These are phyloP conservation scores for Rosa persica DNA, from an alignment of 306 rosid species.

Conservation along the genomic window DNA sequence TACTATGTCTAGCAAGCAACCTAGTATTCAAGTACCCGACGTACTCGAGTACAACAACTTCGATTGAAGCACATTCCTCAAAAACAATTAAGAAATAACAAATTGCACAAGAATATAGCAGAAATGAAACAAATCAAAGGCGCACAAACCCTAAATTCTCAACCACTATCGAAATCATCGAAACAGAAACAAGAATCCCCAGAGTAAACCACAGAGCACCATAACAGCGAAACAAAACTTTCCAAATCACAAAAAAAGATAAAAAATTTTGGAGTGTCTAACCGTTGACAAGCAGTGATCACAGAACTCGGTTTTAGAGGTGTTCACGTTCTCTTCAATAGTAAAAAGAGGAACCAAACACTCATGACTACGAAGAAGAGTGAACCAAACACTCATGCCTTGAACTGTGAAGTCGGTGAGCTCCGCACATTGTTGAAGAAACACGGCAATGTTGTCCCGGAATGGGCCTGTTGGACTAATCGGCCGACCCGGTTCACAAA, in stretches of 20 bases:
- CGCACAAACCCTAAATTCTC: neutral
- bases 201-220: no score
- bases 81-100: neutral
- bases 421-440: constrained; percentile 69
- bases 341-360: constrained; percentile 64
- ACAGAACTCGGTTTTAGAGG: constrained; percentile 52
- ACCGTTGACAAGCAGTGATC: no score
- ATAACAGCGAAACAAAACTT: no score
- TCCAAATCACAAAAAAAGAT: no score
- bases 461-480: constrained; percentile 45
- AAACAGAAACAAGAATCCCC: no score
- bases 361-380: constrained; percentile 59
- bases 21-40: neutral
- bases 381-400: constrained; percentile 65
- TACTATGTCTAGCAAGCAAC: neutral
- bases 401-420: constrained; percentile 47
- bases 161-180: no score
- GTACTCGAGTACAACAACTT: neutral
- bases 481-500: constrained; percentile 61
- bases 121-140: neutral
- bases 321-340: constrained; percentile 57
- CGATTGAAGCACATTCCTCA: neutral
- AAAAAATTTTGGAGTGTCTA: no score
- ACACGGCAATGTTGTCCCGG: constrained; percentile 57
- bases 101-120: neutral